Conservation (phyloP, 2,329 filamentous ascomycete species). For the Mollisiaceae sp. region DNA sequence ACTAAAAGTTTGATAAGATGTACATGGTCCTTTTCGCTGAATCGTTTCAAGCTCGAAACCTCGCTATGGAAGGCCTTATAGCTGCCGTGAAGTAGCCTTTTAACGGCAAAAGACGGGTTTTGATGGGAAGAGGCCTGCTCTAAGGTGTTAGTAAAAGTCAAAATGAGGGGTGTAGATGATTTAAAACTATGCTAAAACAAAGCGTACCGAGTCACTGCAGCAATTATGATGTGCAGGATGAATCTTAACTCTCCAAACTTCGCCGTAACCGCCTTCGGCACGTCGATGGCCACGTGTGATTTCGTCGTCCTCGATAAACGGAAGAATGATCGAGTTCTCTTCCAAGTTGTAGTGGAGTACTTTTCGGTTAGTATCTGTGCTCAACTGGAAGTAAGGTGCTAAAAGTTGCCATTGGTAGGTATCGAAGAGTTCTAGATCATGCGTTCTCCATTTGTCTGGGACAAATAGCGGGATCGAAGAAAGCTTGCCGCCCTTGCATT, state of each 20-base stretch:
- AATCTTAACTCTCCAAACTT: constrained; percentile 2
- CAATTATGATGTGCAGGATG: constrained; percentile 4
- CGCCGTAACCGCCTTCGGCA: background rate
- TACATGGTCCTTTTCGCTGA: background rate
- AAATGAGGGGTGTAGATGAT: background rate
- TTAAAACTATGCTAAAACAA: background rate
- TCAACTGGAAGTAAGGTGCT: background rate
- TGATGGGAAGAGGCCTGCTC: background rate
- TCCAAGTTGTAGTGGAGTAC: background rate
- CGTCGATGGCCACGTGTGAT: too few species aligned
- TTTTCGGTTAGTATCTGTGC: background rate
- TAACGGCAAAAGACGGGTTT: background rate
- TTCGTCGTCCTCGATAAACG: background rate
- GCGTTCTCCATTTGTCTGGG: too few species aligned
- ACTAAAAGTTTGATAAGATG: constrained; percentile 3
- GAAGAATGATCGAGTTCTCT: background rate
- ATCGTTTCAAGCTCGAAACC: constrained; percentile 5
- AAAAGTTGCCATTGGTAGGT: background rate
- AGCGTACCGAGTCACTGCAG: background rate
- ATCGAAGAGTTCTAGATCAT: too few species aligned
- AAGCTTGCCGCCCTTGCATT: background rate
- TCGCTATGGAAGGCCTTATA: background rate
- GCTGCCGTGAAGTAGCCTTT: background rate
- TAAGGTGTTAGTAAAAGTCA: background rate
- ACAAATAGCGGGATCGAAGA: too few species aligned